These are phyloP conservation scores for Solanum pinnatisectum DNA, from an alignment of 257 asterid species.

Conservation along the genomic window DNA sequence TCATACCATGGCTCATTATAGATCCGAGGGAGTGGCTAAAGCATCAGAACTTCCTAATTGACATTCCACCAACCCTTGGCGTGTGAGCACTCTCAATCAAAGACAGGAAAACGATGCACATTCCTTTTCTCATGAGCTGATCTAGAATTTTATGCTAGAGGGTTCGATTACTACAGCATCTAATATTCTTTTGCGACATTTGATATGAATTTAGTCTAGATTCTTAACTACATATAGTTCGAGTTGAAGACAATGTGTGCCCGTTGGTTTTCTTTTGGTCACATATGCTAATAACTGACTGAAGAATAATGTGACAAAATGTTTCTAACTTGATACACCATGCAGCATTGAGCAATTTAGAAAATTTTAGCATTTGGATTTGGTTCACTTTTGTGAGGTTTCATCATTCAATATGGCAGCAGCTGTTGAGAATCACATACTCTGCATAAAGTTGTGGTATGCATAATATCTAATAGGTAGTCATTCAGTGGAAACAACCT, in stretches of 20 bases:
- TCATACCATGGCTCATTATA: conserved; percentile 38
- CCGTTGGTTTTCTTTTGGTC: background rate
- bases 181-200: background rate
- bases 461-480: background rate
- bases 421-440: background rate
- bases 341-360: background rate
- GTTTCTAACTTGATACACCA: background rate
- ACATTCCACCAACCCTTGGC: background rate
- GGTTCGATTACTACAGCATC: background rate
- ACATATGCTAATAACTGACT: background rate
- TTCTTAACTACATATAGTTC: background rate
- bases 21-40: conserved; percentile 32
- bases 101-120: background rate
- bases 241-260: background rate
- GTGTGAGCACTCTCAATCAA: background rate
- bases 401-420: background rate
- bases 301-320: background rate
- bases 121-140: background rate
- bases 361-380: background rate
- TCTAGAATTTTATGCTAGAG: background rate
- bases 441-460: background rate
- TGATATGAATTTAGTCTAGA: background rate
- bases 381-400: background rate
- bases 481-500: background rate
- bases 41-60: conserved; percentile 29